phyloP scores from a whole-genome alignment of 306 rosid species.

The Heteromeles arbutifolia region DNA sequence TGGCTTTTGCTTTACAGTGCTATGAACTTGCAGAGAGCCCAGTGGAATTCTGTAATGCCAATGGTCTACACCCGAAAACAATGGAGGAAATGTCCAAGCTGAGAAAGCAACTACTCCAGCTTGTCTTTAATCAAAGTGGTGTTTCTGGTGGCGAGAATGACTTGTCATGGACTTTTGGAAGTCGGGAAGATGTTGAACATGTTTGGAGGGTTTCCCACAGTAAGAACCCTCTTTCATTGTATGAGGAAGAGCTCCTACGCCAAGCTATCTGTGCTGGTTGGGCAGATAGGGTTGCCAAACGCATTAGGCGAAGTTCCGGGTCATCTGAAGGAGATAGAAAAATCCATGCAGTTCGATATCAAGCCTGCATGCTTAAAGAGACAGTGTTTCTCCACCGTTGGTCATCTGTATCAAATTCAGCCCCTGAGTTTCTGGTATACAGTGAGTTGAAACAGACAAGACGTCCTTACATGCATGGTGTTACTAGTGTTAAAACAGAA shows the following conservation, averaged over 20 bases:
- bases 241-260: constrained; percentile 71
- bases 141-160: constrained; percentile 39
- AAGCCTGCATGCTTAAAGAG: constrained; percentile 61
- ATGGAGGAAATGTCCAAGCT: constrained; percentile 94
- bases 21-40: constrained; percentile 52
- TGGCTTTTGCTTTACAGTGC: constrained; percentile 75
- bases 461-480: constrained; percentile 88
- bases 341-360: constrained; percentile 47
- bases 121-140: constrained; percentile 49
- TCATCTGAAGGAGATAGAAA: constrained; percentile 35
- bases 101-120: constrained; percentile 67
- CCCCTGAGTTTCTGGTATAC: constrained; percentile 86
- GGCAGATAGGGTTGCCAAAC: constrained; percentile 93
- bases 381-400: constrained; percentile 60
- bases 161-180: constrained; percentile 66
- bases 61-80: constrained; percentile 73
- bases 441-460: constrained; percentile 63
- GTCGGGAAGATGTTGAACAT: constrained; percentile 48
- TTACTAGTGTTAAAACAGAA: constrained; percentile 61
- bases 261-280: constrained; percentile 98
- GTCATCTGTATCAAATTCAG: constrained; percentile 58
- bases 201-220: constrained; percentile 51
- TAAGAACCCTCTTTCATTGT: constrained; percentile 54
- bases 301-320: constrained; percentile 45
- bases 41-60: constrained; percentile 51